Evolutionary conservation across 306 rosid genomes (phyloP).

Genomic region (Cucumis hystrix): DNA sequence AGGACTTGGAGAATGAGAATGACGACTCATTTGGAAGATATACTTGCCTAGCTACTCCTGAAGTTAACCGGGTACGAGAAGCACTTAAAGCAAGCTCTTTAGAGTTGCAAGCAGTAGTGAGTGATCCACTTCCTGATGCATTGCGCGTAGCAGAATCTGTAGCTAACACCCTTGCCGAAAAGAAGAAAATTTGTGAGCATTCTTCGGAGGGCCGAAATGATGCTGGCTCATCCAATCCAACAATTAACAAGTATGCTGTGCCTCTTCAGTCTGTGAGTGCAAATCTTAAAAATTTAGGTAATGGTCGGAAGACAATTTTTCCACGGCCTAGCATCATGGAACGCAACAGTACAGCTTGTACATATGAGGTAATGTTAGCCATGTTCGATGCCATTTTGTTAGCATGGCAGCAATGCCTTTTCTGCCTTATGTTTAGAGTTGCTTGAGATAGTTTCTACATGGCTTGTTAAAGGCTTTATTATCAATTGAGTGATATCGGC

Average conservation of each 20-base stretch:
- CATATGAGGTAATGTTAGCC: slow-evolving; percentile 41
- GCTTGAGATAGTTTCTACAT: background rate
- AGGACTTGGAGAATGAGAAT: slow-evolving; percentile 18
- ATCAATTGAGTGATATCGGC: background rate
- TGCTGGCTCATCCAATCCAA: slow-evolving; percentile 11
- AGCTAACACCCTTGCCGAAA: slow-evolving; percentile 26
- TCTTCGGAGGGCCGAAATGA: slow-evolving; percentile 18
- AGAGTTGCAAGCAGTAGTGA: slow-evolving; percentile 42
- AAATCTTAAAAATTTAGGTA: slow-evolving; percentile 16
- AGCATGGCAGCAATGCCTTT: background rate
- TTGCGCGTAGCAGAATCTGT: slow-evolving; percentile 31
- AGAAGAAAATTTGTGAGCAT: slow-evolving; percentile 13
- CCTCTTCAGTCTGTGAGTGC: slow-evolving; percentile 19
- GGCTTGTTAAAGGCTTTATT: background rate
- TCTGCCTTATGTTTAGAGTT: background rate
- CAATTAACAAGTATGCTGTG: slow-evolving; percentile 15
- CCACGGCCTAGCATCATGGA: slow-evolving; percentile 37
- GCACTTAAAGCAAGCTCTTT: slow-evolving; percentile 49
- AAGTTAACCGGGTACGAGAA: slow-evolving; percentile 33
- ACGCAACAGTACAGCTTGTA: slow-evolving; percentile 32
- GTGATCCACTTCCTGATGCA: slow-evolving; percentile 70
- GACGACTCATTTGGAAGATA: background rate
- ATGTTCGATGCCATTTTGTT: background rate
- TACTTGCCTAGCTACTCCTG: slow-evolving; percentile 21
- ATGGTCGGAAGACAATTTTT: slow-evolving; percentile 1